Percentiles rank a stretch among this genome's conserved stretches.
These are phyloP conservation scores for Sequoia sempervirens DNA, from an alignment of 75 land plant genomes.

Conservation along the genomic window DNA sequence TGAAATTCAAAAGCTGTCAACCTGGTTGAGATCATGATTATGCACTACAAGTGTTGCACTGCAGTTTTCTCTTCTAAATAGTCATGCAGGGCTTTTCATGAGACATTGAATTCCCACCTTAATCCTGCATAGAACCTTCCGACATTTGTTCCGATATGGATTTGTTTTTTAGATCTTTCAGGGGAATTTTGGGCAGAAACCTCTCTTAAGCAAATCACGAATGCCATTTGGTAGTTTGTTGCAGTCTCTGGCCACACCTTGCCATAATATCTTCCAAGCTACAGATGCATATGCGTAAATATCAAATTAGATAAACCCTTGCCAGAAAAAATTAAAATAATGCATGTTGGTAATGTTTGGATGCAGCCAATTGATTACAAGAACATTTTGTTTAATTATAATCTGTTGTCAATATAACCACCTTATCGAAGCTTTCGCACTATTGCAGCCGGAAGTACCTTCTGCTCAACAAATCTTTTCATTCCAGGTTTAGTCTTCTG, in stretches of 20 bases:
- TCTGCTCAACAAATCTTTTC: not conserved
- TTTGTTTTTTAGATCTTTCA: not conserved
- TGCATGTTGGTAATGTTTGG: not conserved
- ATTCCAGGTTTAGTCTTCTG: not conserved
- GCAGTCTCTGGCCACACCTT: not conserved
- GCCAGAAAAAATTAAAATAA: not conserved
- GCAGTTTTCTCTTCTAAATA: not conserved
- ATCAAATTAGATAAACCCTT: not conserved
- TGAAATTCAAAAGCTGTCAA: not conserved
- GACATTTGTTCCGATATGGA: not conserved
- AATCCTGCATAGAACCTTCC: too few species aligned
- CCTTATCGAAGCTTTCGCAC: not conserved
- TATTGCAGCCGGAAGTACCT: not conserved
- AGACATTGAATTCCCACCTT: too few species aligned
- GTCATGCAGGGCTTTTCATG: too few species aligned
- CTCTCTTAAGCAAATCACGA: not conserved
- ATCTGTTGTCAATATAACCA: not conserved
- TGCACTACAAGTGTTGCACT: not conserved
- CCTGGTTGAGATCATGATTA: not conserved
- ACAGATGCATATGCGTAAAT: not conserved
- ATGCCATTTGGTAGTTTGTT: not conserved
- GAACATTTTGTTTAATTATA: not conserved
- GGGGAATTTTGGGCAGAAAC: not conserved
- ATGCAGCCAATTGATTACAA: not conserved
- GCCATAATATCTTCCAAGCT: not conserved